phyloP scores from a whole-genome alignment of 495 filamentous ascomycete genomes.

The Cladorrhinum samala region DNA sequence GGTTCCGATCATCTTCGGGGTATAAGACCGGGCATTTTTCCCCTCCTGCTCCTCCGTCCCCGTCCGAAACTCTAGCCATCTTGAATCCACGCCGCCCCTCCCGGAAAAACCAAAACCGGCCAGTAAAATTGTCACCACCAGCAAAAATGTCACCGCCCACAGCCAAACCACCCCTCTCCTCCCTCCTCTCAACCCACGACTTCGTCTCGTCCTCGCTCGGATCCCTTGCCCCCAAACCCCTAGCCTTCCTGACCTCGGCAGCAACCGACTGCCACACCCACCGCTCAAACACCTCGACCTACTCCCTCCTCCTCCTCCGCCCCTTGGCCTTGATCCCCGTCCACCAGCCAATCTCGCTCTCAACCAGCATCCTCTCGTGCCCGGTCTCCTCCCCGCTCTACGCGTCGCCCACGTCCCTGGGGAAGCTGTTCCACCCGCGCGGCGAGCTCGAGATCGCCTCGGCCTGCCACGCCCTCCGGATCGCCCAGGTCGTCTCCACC shows the following conservation, averaged over 20 bases:
- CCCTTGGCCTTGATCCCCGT: slow-evolving; percentile 71
- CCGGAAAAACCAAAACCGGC: slow-evolving; percentile 22
- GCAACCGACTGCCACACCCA: slow-evolving; percentile 71
- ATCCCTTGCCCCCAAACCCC: slow-evolving; percentile 62
- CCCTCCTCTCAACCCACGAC: slow-evolving; percentile 67
- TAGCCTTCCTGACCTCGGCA: slow-evolving; percentile 78
- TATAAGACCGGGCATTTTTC: background rate
- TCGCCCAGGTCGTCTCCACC: slow-evolving; percentile 58
- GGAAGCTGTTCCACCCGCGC: slow-evolving; percentile 60
- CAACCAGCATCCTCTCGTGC: slow-evolving; percentile 57
- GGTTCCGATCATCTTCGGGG: background rate
- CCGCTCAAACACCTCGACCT: slow-evolving; percentile 44
- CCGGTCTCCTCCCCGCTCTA: slow-evolving; percentile 58
- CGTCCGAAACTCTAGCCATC: too few species aligned
- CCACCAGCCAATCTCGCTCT: slow-evolving; percentile 43
- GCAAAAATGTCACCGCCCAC: background rate
- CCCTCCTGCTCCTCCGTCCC: background rate
- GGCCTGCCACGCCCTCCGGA: slow-evolving; percentile 46
- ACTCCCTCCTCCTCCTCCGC: slow-evolving; percentile 62
- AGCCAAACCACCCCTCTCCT: slow-evolving; percentile 58
- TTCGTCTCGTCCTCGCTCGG: slow-evolving; percentile 60
- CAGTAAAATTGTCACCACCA: slow-evolving; percentile 43
- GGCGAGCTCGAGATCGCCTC: slow-evolving; percentile 67
- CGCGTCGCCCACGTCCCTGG: slow-evolving; percentile 70
- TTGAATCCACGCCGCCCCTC: background rate